Evolutionary conservation across 495 filamentous ascomycete species (phyloP), one percentile per base, ranked within the genome.

Genomic region (Articulospora tetracladia): DNA sequence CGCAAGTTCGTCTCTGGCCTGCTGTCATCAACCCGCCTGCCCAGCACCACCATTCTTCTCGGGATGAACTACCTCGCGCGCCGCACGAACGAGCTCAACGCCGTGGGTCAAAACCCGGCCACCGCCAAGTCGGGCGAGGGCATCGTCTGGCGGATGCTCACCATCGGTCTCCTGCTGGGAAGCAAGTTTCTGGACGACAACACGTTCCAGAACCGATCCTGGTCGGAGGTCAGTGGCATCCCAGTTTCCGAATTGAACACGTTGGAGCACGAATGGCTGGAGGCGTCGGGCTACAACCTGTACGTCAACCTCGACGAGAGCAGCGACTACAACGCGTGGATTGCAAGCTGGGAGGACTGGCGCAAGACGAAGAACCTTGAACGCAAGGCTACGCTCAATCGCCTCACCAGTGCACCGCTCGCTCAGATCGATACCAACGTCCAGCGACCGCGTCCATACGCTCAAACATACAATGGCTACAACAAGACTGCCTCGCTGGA

Each of bases 141-240:
- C 46, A 86, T 93, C 67, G 83, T 95, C 55, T 96, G 94, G 78
- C 87, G 92, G 53, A 90, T 97, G 84, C 81, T 98, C 55, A 97
- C 92, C 15, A 88, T 93, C 55, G 80, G 88, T 17, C 80, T 99
- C 30, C 78, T 99, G 41, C 82, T 99, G 30, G 94, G 93, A 53
- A 97, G 93, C 79, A 99, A 99, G 75, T 99, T 99, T 68, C 73
- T 98, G 56, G 94, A 99, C 69, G 94, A 99, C 73, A 98, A 98
- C 74, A 99, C 94, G 17, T 99, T 98, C 74, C 92, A 97, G 79
- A 99, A 98, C 76, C 90, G 93, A 55, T 98, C 95, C 7, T 99
- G 94, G 94, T 89, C 95, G 3, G 95, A 99, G 69, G 94, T 99
- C 24, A 98, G 92, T 74, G 91, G 89, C 58, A 97, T 99, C 61